phyloP scores from a whole-genome alignment of 1,284 basidiomycete genomes.

The Ustilago hordei region DNA sequence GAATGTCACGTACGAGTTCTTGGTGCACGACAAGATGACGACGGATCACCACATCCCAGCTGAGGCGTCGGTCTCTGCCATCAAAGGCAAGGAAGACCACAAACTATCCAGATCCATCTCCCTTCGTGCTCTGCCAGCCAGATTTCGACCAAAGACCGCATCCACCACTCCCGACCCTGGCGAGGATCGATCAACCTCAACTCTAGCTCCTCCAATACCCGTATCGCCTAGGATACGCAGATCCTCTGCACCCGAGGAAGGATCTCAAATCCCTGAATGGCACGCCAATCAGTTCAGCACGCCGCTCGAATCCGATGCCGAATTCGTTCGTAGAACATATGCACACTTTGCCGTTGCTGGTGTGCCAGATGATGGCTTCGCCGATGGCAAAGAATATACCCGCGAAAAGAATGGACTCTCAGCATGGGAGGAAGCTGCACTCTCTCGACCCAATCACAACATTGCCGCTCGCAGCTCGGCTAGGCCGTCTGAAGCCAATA shows the following conservation, averaged over 20 bases:
- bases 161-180: slow-evolving; percentile 15
- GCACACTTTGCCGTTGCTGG: slow-evolving; percentile 59
- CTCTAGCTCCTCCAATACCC: slow-evolving; percentile 22
- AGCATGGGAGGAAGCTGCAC: slow-evolving; percentile 50
- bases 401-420: slow-evolving; percentile 51
- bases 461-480: slow-evolving; percentile 2
- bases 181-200: slow-evolving; percentile 8
- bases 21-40: slow-evolving; percentile 1
- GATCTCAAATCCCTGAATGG: slow-evolving; percentile 18
- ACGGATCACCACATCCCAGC: background rate
- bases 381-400: slow-evolving; percentile 65
- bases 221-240: slow-evolving; percentile 23
- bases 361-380: slow-evolving; percentile 60
- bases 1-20: background rate
- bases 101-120: slow-evolving; percentile 24
- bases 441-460: slow-evolving; percentile 25
- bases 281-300: slow-evolving; percentile 28
- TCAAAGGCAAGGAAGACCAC: slow-evolving; percentile 12
- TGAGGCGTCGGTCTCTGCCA: background rate
- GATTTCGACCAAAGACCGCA: slow-evolving; percentile 25
- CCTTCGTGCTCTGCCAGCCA: slow-evolving; percentile 22
- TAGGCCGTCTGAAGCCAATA: background rate
- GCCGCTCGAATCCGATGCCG: slow-evolving; percentile 56
- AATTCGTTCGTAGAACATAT: slow-evolving; percentile 62
- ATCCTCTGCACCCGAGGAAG: slow-evolving; percentile 44